Conservation (phyloP, 2,329 filamentous ascomycete genomes). For the Lasiodiplodia hormozganensis region DNA sequence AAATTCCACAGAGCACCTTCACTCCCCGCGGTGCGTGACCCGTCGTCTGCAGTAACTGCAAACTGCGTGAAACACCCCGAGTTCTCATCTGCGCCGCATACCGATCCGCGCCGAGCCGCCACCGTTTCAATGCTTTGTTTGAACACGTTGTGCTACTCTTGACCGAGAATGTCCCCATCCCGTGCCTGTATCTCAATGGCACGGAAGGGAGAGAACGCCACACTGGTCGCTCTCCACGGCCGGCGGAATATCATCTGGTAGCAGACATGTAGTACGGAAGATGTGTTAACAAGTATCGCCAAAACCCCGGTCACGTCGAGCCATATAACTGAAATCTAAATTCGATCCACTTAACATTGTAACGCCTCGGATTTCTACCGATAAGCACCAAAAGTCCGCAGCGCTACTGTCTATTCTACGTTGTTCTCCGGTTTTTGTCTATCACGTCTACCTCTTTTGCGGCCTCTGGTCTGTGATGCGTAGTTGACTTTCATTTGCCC, state of each 20-base stretch:
- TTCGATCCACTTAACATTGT: background rate
- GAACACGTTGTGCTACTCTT: background rate
- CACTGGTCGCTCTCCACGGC: background rate
- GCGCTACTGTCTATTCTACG: background rate
- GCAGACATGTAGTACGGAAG: background rate
- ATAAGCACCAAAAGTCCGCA: background rate
- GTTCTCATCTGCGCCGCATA: conserved; percentile 2
- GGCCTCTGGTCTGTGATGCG: background rate
- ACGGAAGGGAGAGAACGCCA: conserved; percentile 17
- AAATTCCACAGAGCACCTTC: background rate
- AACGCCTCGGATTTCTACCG: background rate
- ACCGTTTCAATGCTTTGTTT: conserved; percentile 12
- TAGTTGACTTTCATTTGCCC: conserved; percentile 5
- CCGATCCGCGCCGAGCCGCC: background rate
- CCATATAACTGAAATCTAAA: too few species aligned
- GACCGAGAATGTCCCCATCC: conserved; percentile 7
- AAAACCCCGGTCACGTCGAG: background rate
- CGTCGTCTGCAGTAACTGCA: background rate
- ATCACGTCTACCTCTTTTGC: background rate
- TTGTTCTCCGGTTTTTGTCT: background rate
- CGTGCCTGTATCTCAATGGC: conserved; percentile 19
- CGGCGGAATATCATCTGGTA: background rate
- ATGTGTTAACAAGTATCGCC: background rate
- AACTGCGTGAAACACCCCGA: conserved; percentile 4
- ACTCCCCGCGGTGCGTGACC: background rate